Evolutionary conservation across 2,329 filamentous ascomycete species (phyloP).

Genomic region (Graphilbum ipis-grandicollis): DNA sequence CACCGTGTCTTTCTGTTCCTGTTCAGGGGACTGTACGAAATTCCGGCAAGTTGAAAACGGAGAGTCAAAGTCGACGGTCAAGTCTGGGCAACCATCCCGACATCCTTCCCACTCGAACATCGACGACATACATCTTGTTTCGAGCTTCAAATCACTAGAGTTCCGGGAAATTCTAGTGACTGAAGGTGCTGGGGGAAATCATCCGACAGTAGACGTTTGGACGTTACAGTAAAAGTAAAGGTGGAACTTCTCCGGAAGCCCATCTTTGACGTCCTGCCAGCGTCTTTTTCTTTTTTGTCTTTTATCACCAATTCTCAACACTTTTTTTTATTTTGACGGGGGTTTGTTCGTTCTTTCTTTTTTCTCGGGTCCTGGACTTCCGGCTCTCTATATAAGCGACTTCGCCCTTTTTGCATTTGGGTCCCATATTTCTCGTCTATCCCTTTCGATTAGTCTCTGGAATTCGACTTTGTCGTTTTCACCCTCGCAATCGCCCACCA

Average conservation of each 20-base stretch:
- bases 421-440: slow-evolving; percentile 1
- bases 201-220: no score
- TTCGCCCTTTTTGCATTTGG: slow-evolving; percentile 1
- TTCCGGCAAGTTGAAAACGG: background rate
- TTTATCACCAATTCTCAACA: no score
- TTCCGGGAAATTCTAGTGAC: background rate
- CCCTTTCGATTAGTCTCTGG: slow-evolving; percentile 1
- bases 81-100: no score
- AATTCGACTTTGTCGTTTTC: slow-evolving; percentile 1
- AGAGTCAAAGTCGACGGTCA: background rate
- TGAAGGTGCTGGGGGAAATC: background rate
- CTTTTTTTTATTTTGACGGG: background rate
- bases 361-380: background rate
- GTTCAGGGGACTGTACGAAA: background rate
- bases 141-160: background rate
- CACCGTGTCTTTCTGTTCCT: background rate
- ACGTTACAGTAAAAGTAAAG: no score
- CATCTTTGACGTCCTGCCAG: no score
- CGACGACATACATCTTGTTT: no score
- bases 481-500: slow-evolving; percentile 3
- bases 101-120: no score
- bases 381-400: slow-evolving; percentile 2
- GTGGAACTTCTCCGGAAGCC: no score
- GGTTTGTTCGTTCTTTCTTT: background rate
- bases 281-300: no score